Evolutionary conservation across 2,329 filamentous ascomycete genomes (phyloP), one percentile per base, ranked within the genome.

Genomic region (Harringtonia lauricola): DNA sequence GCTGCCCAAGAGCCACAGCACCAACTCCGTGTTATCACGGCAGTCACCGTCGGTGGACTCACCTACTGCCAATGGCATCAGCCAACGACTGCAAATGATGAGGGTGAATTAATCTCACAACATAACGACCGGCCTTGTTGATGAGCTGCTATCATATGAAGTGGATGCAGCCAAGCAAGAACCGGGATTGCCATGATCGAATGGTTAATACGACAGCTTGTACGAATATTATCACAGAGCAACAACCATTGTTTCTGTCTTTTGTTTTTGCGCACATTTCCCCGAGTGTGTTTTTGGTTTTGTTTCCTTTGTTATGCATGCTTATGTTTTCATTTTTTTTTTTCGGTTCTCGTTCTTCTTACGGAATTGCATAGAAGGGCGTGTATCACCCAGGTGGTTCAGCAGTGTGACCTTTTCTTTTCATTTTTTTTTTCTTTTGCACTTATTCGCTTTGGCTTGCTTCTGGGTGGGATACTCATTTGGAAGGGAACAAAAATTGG

Each of bases 11-110:
- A 76, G 66, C 48, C 72, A 70, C 29, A 75, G 72, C 52, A 73
- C 64, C 51, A 76, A 67, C 49, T 71, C 75, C 2, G 61, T 71
- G 2, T 59, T 73, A 42, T 68, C 68, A 5, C 50, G 42, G 8
- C 36, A 36, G 47, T 60, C 60, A 42, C 60, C 64, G 15, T 72
- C 76, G 14, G 63, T 74, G 18, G 69, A 75, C 36, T 66, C 69
- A 30, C 74, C 75, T 2, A 66, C 74, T 5, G 65, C 71, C 0
- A 67, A 67, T 38, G 64, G 64, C 42, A 59, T 79, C 33, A 64
- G 63, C 43, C 68, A 67, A 51, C 68, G 75, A 45, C 69, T 81
- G 65, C 75, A 79, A 56, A 70, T 81, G 66, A 81, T 81, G 77
- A 79, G 74, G 35, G 76, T 81, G 48, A 71, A 64, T 54, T 79